Percentiles rank a stretch among this genome's conserved stretches.
phyloP scores from a whole-genome alignment of 202 grass and related monocot species.

The Setaria viridis region DNA sequence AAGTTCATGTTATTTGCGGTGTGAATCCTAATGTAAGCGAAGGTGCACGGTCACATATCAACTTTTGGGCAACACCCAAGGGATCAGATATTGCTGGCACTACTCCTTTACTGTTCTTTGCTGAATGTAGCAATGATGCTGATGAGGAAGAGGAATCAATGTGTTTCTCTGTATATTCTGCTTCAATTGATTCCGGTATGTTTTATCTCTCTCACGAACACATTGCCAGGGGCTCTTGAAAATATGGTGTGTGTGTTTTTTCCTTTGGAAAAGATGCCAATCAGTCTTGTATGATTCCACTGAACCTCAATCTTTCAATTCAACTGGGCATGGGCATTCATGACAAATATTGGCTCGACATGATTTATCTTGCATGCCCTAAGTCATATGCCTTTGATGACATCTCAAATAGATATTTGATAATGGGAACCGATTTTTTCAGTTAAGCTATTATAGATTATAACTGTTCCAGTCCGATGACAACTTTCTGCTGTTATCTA shows the following conservation, averaged over 20 bases:
- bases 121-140: slow-evolving; percentile 9
- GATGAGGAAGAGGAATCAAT: background rate
- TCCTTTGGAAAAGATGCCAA: background rate
- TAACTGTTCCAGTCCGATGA: background rate
- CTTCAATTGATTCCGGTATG: background rate
- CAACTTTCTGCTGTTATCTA: background rate
- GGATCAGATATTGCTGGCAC: background rate
- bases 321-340: background rate
- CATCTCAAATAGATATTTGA: background rate
- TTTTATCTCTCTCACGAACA: background rate
- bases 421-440: background rate
- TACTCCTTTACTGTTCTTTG: slow-evolving; percentile 12
- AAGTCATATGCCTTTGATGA: background rate
- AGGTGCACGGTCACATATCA: background rate
- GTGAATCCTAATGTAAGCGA: background rate
- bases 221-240: background rate
- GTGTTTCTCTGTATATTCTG: background rate
- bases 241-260: background rate
- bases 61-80: slow-evolving; percentile 33
- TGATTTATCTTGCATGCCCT: background rate
- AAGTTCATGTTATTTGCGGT: background rate
- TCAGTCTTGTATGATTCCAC: background rate
- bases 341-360: background rate
- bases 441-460: background rate
- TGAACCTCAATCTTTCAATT: background rate